Percentiles rank a stretch among this genome's conserved stretches.
phyloP scores from a whole-genome alignment of 169 alveolate species.

The Plasmodium coatneyi region DNA sequence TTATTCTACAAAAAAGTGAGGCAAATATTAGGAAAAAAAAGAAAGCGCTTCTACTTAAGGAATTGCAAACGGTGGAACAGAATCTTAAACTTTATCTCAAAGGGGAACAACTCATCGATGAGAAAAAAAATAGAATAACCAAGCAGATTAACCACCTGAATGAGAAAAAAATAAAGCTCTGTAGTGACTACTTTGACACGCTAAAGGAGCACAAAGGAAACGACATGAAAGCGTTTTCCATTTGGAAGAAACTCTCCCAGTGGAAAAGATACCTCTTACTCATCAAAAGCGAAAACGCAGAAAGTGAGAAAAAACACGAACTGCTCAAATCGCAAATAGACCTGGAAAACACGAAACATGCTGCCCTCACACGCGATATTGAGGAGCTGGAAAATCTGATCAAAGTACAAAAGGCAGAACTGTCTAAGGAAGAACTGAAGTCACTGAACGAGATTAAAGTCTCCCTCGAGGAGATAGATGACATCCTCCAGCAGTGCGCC shows the following conservation, averaged over 20 bases:
- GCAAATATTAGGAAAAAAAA: constrained; percentile 72
- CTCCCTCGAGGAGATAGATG: constrained; percentile 76
- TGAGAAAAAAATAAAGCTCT: constrained; percentile 72
- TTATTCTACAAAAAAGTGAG: constrained; percentile 54
- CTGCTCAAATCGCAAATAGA: constrained; percentile 40
- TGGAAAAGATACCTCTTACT: constrained; percentile 47
- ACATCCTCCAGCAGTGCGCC: constrained; percentile 76
- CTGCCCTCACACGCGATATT: constrained; percentile 45
- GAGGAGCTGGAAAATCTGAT: constrained; percentile 67
- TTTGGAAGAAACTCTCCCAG: constrained; percentile 12
- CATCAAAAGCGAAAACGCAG: constrained; percentile 36
- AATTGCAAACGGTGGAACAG: constrained; percentile 59
- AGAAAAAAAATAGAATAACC: constrained; percentile 36
- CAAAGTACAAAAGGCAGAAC: constrained; percentile 64
- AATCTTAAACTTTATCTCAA: constrained; percentile 2
- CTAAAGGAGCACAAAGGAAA: constrained; percentile 58
- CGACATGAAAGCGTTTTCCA: constrained; percentile 29
- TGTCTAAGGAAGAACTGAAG: constrained; percentile 47
- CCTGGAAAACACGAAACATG: constrained; percentile 70
- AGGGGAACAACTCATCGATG: constrained; percentile 73
- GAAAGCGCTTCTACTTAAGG: constrained; percentile 41
- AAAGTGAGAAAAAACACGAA: constrained; percentile 64
- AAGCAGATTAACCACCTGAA: constrained; percentile 42
- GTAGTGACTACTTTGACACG: constrained; percentile 16
- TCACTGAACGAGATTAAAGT: constrained; percentile 62